Evolutionary conservation across 768 basidiomycete genomes (phyloP).

Genomic region (Leccinum uliginosum): DNA sequence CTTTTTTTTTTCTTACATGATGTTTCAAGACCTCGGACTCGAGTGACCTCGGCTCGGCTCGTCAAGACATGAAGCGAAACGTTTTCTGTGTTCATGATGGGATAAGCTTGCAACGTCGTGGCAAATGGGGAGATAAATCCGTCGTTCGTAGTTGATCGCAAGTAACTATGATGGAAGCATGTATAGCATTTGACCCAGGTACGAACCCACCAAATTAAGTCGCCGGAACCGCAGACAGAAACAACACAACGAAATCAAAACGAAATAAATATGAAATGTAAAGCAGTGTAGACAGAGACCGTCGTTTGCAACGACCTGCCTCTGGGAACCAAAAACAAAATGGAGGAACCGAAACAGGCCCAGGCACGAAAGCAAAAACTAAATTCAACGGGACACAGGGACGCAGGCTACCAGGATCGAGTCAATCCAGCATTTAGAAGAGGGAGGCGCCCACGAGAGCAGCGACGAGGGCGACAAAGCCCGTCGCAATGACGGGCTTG

Average conservation of each 20-base stretch:
- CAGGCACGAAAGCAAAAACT: neutral
- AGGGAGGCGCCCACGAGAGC: constrained; percentile 20
- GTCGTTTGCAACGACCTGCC: neutral
- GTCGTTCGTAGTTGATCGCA: neutral
- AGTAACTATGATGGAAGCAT: neutral
- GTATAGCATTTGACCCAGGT: neutral
- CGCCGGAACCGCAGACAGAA: neutral
- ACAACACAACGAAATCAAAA: neutral
- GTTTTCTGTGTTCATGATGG: neutral
- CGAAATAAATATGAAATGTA: neutral
- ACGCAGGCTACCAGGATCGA: neutral
- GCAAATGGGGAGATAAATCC: neutral
- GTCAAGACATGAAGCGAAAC: neutral
- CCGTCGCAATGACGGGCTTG: constrained; percentile 22
- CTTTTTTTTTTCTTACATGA: no score
- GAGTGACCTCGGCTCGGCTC: neutral
- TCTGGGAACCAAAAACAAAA: neutral
- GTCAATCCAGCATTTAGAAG: constrained; percentile 9
- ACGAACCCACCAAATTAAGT: neutral
- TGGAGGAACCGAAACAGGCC: neutral
- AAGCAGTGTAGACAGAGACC: neutral
- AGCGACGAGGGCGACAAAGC: constrained; percentile 20
- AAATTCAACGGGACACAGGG: neutral
- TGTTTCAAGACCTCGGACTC: neutral
- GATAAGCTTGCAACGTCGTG: neutral